A percentile compares a stretch with the other conserved stretches of the same genome.
phyloP scores from a whole-genome alignment of 2,329 filamentous ascomycete genomes.

The Arthroderma sp. region DNA sequence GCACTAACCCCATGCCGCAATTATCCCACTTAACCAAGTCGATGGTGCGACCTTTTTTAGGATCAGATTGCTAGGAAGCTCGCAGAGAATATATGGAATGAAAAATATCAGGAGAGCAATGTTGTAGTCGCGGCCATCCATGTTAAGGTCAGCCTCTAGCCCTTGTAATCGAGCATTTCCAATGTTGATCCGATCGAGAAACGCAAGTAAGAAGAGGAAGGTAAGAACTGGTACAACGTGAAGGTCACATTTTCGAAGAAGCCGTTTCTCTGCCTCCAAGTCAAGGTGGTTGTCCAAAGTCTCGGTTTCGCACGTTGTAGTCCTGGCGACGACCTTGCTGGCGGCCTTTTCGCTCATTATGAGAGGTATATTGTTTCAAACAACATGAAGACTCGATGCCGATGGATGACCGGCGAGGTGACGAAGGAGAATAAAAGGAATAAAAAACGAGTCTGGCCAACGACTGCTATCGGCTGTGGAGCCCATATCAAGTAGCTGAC shows the following conservation, averaged over 20 bases:
- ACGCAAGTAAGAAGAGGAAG: constrained; percentile 35
- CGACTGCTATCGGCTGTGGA: background rate
- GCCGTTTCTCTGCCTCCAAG: constrained; percentile 26
- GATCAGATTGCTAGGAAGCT: constrained; percentile 39
- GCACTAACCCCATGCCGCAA: constrained; percentile 25
- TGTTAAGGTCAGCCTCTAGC: constrained; percentile 33
- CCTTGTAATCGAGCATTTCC: constrained; percentile 38
- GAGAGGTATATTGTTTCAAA: background rate
- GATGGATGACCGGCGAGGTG: background rate
- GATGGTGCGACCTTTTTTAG: constrained; percentile 34
- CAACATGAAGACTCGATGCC: background rate
- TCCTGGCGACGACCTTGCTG: constrained; percentile 9
- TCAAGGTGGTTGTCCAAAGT: constrained; percentile 13
- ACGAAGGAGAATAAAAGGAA: background rate
- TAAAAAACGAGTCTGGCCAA: background rate
- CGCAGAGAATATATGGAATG: constrained; percentile 35
- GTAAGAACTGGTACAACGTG: constrained; percentile 39
- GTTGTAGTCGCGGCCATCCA: constrained; percentile 35
- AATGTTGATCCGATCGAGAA: constrained; percentile 39
- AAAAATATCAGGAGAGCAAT: constrained; percentile 36
- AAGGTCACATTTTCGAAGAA: constrained; percentile 39
- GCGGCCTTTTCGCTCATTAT: constrained; percentile 2
- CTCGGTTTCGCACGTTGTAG: constrained; percentile 7
- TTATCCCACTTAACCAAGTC: constrained; percentile 33
- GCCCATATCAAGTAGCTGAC: background rate